Percentiles rank a stretch among this genome's conserved stretches.
phyloP scores from a whole-genome alignment of 352 stramenopile genomes.

The Halophytophthora polymorphica region DNA sequence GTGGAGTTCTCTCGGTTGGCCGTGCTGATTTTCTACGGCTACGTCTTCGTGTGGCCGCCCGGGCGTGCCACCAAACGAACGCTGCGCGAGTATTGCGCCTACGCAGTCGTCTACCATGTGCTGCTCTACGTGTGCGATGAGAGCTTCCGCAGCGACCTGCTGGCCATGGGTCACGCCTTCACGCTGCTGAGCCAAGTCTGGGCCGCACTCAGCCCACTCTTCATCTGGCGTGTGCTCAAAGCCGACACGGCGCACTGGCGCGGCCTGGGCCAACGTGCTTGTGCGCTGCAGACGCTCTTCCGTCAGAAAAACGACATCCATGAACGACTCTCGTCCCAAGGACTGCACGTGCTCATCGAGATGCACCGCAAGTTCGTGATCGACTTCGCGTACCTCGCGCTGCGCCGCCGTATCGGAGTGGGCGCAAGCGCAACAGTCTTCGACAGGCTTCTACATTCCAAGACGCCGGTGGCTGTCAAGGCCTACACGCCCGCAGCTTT shows the following conservation, averaged over 20 bases:
- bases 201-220: conserved; percentile 25
- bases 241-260: conserved; percentile 50
- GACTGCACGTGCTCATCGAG: conserved; percentile 47
- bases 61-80: conserved; percentile 25
- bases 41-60: conserved; percentile 31
- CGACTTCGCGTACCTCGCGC: conserved; percentile 48
- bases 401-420: conserved; percentile 29
- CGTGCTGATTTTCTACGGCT: conserved; percentile 25
- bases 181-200: conserved; percentile 3
- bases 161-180: conserved; percentile 14
- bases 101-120: conserved; percentile 20
- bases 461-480: conserved; percentile 43
- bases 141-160: conserved; percentile 6
- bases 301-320: conserved; percentile 24
- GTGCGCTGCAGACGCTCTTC: conserved; percentile 26
- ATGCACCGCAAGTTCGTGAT: conserved; percentile 53
- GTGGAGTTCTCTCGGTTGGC: too few relatives aligned
- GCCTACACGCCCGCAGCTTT: conserved; percentile 33
- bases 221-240: conserved; percentile 44
- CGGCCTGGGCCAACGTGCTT: conserved; percentile 31
- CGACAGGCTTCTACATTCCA: conserved; percentile 31
- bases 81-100: conserved; percentile 30
- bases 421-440: conserved; percentile 29
- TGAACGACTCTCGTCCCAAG: conserved; percentile 35
- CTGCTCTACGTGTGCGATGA: conserved; percentile 19